Evolutionary conservation across 495 filamentous ascomycete genomes (phyloP).

Genomic region (Trichoderma orchidacearum): DNA sequence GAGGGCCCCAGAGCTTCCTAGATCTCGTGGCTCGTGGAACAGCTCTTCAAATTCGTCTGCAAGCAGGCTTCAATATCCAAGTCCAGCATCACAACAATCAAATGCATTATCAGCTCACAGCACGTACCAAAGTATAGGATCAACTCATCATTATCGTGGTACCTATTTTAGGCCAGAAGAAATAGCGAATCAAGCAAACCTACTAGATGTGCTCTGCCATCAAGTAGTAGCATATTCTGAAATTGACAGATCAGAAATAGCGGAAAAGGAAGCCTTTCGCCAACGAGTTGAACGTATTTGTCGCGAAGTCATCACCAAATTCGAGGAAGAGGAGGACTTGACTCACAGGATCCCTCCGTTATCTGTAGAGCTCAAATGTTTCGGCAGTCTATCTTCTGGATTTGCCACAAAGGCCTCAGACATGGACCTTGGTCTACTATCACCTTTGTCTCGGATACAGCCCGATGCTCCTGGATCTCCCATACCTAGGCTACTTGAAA

Average conservation of each 20-base stretch:
- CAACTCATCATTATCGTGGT: neutral
- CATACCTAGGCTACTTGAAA: constrained; percentile 53
- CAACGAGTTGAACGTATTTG: constrained; percentile 40
- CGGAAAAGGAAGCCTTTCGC: constrained; percentile 51
- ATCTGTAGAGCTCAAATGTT: constrained; percentile 47
- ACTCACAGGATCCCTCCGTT: constrained; percentile 24
- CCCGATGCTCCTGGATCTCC: constrained; percentile 37
- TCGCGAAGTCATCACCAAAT: constrained; percentile 33
- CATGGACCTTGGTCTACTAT: constrained; percentile 61
- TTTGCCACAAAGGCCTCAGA: constrained; percentile 63
- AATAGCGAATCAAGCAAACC: constrained; percentile 23
- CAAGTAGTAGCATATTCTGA: constrained; percentile 26
- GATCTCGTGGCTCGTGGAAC: neutral
- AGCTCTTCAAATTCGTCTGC: neutral
- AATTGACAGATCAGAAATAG: constrained; percentile 38
- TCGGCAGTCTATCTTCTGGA: constrained; percentile 59
- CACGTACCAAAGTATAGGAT: neutral
- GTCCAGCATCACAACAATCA: neutral
- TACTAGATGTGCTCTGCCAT: constrained; percentile 31
- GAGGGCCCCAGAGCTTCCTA: constrained; percentile 7
- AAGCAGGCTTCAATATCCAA: neutral
- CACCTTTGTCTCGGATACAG: constrained; percentile 32
- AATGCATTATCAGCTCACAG: neutral
- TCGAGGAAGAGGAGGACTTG: constrained; percentile 26
- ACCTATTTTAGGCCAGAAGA: constrained; percentile 15